Base-by-base conservation (phyloP, 805 yeast genomes). In the Yarrowia divulgata region DNA sequence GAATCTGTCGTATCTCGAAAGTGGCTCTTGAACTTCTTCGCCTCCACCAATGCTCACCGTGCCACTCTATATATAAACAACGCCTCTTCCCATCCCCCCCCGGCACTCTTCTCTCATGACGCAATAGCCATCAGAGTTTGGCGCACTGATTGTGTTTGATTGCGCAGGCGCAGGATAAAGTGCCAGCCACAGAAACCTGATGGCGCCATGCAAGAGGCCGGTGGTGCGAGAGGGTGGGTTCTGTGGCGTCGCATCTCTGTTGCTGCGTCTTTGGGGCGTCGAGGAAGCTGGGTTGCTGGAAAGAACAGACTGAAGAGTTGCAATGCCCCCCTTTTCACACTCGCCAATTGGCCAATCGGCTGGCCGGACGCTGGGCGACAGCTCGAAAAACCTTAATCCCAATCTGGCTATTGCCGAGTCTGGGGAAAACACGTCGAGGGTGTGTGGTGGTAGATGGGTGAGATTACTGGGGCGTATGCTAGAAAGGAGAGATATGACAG, bases 141-240 rank as follows among this genome's bases (percentile, higher is more conserved):
- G 60, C 60, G 60, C 60, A 54, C 60, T 57, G 63, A 57, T 57
- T 57, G 63, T 40, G 63, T 57, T 57, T 57, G 63, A 57, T 57
- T 57, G 63, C 63, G 63, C 63, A 57, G 63, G 48, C 63, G 63
- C 63, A 57, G 63, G 48, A 23, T 57, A 23, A 29, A 10, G 63
- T 23, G 63, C 48, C 63, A 57, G 63, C 63, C 63, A 57, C 63
- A 57, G 29, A 19, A n/a, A 18, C 5, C 12, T 8, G 34, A 39
- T 55, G 62, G 46, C 62, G 46, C 46, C 42, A 54, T 54, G 58
- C 43, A 14, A 7, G 39, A 23, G 19, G 0, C 14, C 19, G 8
- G n/a, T 49, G 19, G 55, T 49, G 55, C 55, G 19, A 49, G 16
- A 9, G 13, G 40, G 40, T 13, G 2, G 29, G 29, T 12, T 12